Percentiles rank a stretch among this genome's conserved stretches.
Conservation (phyloP, 805 yeast species). For the Blastobotrys parvus region DNA sequence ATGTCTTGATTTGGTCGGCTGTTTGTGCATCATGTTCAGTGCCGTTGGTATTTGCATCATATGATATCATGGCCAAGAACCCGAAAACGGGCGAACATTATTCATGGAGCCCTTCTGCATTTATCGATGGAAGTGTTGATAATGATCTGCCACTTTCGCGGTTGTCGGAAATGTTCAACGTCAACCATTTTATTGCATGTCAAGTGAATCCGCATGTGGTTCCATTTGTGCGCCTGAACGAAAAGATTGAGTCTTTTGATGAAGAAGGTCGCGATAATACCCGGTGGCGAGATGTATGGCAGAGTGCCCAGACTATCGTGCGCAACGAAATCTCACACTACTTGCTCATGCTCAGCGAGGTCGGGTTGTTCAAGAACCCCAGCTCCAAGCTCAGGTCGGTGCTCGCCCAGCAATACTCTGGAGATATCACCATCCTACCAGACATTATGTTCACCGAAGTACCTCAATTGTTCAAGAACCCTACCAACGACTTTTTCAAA, state of each 20-base stretch:
- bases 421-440: constrained; percentile 90
- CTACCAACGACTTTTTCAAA: constrained; percentile 65
- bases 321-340: constrained; percentile 72
- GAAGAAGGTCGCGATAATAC: constrained; percentile 19
- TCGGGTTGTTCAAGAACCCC: constrained; percentile 67
- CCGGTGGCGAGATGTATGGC: constrained; percentile 6
- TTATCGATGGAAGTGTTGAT: constrained; percentile 94
- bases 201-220: constrained; percentile 97
- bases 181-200: constrained; percentile 93
- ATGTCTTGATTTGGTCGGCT: constrained; percentile 85
- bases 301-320: constrained; percentile 43
- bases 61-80: constrained; percentile 77
- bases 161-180: constrained; percentile 92
- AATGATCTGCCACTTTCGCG: constrained; percentile 88
- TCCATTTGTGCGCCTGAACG: constrained; percentile 51
- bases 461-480: constrained; percentile 62
- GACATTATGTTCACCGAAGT: constrained; percentile 53
- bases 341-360: constrained; percentile 60
- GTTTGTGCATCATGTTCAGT: constrained; percentile 89
- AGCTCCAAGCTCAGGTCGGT: constrained; percentile 69
- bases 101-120: constrained; percentile 78
- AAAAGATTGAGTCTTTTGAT: constrained; percentile 5
- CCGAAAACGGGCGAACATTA: constrained; percentile 60
- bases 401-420: constrained; percentile 79
- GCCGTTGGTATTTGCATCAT: constrained; percentile 85